phyloP scores from a whole-genome alignment of 805 yeast genomes.

The Zygosaccharomyces bisporus region DNA sequence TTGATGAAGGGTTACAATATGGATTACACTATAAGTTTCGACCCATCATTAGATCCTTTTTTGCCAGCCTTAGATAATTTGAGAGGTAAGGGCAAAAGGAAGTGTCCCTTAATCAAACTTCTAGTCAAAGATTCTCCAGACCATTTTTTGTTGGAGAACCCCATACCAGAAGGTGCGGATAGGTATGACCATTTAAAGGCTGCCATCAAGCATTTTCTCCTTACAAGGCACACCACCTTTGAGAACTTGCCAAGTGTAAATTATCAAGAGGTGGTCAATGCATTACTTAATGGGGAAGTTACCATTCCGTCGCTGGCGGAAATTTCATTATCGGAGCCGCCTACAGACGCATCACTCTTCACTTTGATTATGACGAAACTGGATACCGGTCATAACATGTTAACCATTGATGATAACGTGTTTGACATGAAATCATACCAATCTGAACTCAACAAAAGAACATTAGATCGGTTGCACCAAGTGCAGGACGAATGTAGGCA shows the following conservation, averaged over 20 bases:
- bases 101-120: constrained; percentile 46
- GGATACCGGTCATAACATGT: constrained; percentile 10
- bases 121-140: constrained; percentile 45
- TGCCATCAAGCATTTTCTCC: constrained; percentile 31
- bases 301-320: constrained; percentile 9
- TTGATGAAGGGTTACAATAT: constrained; percentile 36
- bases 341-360: constrained; percentile 4
- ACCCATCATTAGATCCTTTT: constrained; percentile 38
- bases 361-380: constrained; percentile 13
- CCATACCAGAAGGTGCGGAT: constrained; percentile 13
- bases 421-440: constrained; percentile 37
- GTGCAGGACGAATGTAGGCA: constrained; percentile 27
- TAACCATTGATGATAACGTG: constrained; percentile 13
- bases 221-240: constrained; percentile 15
- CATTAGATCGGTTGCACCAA: constrained; percentile 35
- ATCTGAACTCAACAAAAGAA: constrained; percentile 36
- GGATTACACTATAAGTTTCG: constrained; percentile 48
- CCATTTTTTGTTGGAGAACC: constrained; percentile 35
- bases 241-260: constrained; percentile 5
- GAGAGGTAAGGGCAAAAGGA: constrained; percentile 20
- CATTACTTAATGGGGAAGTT: constrained; percentile 9
- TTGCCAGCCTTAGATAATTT: constrained; percentile 32
- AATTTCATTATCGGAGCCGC: constrained; percentile 8
- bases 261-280: constrained; percentile 9
- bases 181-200: constrained; percentile 25